Base-by-base conservation (phyloP, 2,329 filamentous ascomycete genomes). In the Aspergillus sp. region DNA sequence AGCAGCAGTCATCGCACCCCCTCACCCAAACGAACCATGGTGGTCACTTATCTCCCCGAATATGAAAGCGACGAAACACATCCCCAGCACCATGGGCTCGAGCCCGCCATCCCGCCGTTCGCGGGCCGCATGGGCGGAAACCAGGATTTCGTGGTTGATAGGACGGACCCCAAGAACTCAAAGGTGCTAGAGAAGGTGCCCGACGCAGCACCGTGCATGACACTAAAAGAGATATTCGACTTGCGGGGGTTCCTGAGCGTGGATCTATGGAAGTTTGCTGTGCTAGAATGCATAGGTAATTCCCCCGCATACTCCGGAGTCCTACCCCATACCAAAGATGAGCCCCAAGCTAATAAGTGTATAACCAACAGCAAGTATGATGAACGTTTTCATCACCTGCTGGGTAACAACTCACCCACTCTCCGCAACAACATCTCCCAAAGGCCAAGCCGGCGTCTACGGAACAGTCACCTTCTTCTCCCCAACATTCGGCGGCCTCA, bases 181-280 rank as follows among this genome's bases (percentile, higher is more conserved):
- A 67, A 67, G 10, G 43, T 71, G 21, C 61, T 76, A 53, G 64
- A 76, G 41, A 67, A 68, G 19, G 66, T 75, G 10, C 79, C 79
- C 0, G 79, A 81, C 65, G 78, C 79, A 9, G 76, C 76, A 12
- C 78, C 79, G 5, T 74, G 72, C 25, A 76, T 81, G 73, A 70
- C 71, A 1, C 48, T 78, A 10, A 23, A 55, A 1, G 76, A 79
- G 53, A 60, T 74, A 23, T 68, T 80, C 43, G 70, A 75, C 51
- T 59, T 76, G 1, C 60, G 67, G 0, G 74, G 75, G 0, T 78
- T 81, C 21, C 41, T 62, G 0, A 72, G 73, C 38, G 19, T 63
- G 1, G 68, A 72, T 53, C 55, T 80, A 2, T 81, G 77, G 75
- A 80, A 79, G 58, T 75, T 76, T 2, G 78, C 76, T 2, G 39